Evolutionary conservation across 352 stramenopile genomes (phyloP).

Genomic region (Pythium diclinum): DNA sequence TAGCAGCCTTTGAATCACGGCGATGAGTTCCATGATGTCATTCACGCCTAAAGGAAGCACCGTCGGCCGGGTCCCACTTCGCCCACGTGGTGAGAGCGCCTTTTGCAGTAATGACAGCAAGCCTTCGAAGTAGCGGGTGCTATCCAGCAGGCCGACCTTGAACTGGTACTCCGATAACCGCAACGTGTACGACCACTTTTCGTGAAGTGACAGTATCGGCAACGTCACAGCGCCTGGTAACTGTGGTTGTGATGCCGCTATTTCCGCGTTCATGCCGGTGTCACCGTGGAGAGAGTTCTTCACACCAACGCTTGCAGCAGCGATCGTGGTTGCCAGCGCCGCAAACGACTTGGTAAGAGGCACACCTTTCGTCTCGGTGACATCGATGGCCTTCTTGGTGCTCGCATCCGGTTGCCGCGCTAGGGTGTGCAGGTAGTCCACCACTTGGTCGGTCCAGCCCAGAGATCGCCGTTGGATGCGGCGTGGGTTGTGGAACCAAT

Average conservation of each 20-base stretch:
- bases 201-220: conserved; percentile 45
- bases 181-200: conserved; percentile 83
- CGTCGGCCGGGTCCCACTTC: conserved; percentile 37
- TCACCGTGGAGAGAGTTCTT: conserved; percentile 38
- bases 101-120: conserved; percentile 81
- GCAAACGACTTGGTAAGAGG: background rate
- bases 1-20: conserved; percentile 66
- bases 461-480: conserved; percentile 65
- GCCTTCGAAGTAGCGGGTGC: conserved; percentile 75
- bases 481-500: conserved; percentile 82
- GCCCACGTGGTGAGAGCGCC: conserved; percentile 47
- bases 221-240: conserved; percentile 9
- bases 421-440: conserved; percentile 69
- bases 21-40: conserved; percentile 71
- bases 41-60: conserved; percentile 66
- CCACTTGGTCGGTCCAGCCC: conserved; percentile 78
- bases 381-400: conserved; percentile 24
- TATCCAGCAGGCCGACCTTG: conserved; percentile 67
- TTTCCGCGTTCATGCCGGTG: conserved; percentile 11
- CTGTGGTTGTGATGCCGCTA: conserved; percentile 4
- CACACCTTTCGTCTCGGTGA: conserved; percentile 7
- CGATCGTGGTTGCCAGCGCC: background rate
- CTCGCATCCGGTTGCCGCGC: conserved; percentile 46
- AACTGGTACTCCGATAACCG: conserved; percentile 84
- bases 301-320: conserved; percentile 7